phyloP scores from a whole-genome alignment of 495 filamentous ascomycete species.

The Viridothelium virens region DNA sequence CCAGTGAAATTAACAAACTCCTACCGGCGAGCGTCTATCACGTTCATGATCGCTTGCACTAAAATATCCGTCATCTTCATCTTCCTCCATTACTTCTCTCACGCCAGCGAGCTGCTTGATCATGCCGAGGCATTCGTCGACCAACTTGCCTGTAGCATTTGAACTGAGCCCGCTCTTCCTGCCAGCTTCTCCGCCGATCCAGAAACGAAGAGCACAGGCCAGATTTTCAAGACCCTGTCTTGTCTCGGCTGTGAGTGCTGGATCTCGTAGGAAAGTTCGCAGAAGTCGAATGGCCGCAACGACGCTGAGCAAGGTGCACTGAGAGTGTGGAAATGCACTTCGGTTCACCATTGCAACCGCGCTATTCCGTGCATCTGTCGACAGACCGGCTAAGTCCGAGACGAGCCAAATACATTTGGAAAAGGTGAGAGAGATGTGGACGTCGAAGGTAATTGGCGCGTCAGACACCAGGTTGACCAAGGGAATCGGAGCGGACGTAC shows the following conservation, averaged over 20 bases:
- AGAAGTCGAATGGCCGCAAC: slow-evolving; percentile 67
- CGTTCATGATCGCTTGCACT: slow-evolving; percentile 21
- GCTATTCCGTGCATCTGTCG: slow-evolving; percentile 4
- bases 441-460: slow-evolving; percentile 48
- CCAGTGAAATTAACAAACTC: background rate
- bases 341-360: slow-evolving; percentile 28
- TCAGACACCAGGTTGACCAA: slow-evolving; percentile 30
- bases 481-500: background rate
- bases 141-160: background rate
- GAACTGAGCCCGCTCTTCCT: slow-evolving; percentile 22
- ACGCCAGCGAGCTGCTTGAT: slow-evolving; percentile 16
- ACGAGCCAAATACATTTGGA: slow-evolving; percentile 73
- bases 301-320: slow-evolving; percentile 69
- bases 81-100: slow-evolving; percentile 9
- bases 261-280: slow-evolving; percentile 44
- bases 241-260: slow-evolving; percentile 3
- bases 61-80: slow-evolving; percentile 28
- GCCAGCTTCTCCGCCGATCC: slow-evolving; percentile 32
- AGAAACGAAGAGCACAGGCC: slow-evolving; percentile 30
- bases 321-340: slow-evolving; percentile 20
- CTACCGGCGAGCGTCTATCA: background rate
- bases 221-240: slow-evolving; percentile 29
- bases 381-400: slow-evolving; percentile 32
- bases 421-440: slow-evolving; percentile 64
- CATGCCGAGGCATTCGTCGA: slow-evolving; percentile 14